These are phyloP conservation scores for Xylaria longipes DNA, from an alignment of 495 filamentous ascomycete genomes.

Conservation along the genomic window DNA sequence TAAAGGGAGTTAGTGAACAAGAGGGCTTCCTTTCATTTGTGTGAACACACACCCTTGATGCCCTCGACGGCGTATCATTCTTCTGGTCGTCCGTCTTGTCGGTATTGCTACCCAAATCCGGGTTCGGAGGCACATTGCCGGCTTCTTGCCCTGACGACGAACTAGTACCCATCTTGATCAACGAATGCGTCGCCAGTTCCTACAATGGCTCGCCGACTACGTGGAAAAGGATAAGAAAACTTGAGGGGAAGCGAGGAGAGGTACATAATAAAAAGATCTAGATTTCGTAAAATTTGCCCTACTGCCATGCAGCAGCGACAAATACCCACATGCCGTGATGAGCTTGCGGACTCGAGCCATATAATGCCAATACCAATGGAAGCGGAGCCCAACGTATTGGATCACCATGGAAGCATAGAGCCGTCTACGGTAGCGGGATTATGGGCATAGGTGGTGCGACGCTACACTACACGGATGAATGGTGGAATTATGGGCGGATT, in stretches of 20 bases:
- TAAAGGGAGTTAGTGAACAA: not conserved
- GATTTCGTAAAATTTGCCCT: constrained; percentile 13
- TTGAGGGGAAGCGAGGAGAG: not conserved
- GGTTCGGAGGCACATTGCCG: constrained; percentile 1
- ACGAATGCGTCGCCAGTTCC: not conserved
- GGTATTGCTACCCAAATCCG: not conserved
- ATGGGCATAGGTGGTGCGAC: not conserved
- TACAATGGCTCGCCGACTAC: not conserved
- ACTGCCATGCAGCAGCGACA: constrained; percentile 6
- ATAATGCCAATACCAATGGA: not conserved
- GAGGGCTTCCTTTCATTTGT: not conserved
- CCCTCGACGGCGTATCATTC: constrained; percentile 1
- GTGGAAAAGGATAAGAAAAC: not conserved
- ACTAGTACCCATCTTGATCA: constrained; percentile 14
- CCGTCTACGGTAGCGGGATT: constrained; percentile 9
- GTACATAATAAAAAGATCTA: constrained; percentile 10
- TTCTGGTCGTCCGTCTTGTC: not conserved
- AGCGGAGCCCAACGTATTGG: constrained; percentile 8
- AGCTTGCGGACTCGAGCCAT: constrained; percentile 1
- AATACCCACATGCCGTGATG: constrained; percentile 18
- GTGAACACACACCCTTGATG: constrained; percentile 9
- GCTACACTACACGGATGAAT: not conserved
- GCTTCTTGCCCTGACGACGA: not conserved
- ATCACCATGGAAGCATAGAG: not conserved
- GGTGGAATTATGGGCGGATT: not conserved